A percentile compares a stretch with the other conserved stretches of the same genome.
Evolutionary conservation across 768 basidiomycete species (phyloP).

Genomic region (Hemileccinum impolitum): DNA sequence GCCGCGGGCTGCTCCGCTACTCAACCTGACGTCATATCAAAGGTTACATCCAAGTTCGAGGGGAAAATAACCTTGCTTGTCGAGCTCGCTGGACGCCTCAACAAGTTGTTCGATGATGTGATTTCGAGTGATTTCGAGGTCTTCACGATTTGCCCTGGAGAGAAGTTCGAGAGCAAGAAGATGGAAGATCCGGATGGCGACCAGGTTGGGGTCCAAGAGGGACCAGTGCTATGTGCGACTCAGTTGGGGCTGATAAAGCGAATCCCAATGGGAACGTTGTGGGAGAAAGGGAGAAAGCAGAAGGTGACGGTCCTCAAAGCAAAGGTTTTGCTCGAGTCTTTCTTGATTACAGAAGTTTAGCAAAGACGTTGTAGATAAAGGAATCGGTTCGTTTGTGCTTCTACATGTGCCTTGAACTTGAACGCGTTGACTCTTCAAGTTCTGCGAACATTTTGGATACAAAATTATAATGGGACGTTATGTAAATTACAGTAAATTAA

Average conservation of each 20-base stretch:
- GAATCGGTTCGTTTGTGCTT: not conserved
- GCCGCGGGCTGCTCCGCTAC: conserved; percentile 8
- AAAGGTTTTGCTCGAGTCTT: conserved; percentile 8
- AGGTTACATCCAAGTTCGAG: conserved; percentile 1
- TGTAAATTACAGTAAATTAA: no score
- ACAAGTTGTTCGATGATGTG: conserved; percentile 9
- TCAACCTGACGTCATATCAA: not conserved
- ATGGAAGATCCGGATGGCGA: conserved; percentile 8
- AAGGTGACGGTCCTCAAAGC: conserved; percentile 6
- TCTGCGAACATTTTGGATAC: no score
- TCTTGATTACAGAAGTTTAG: not conserved
- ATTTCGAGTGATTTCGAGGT: conserved; percentile 14
- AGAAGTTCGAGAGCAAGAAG: conserved; percentile 2
- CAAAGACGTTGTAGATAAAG: not conserved
- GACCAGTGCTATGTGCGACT: conserved; percentile 6
- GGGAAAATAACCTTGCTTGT: conserved; percentile 5
- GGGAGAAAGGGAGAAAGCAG: conserved; percentile 9
- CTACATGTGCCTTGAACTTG: not conserved
- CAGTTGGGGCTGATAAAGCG: conserved; percentile 9
- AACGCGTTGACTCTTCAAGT: no score
- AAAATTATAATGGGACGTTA: no score
- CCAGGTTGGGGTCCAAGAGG: not conserved
- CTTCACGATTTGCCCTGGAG: conserved; percentile 2
- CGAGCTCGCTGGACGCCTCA: conserved; percentile 11
- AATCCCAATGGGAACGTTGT: conserved; percentile 3